Conservation (phyloP, 1,139 yeast genomes). For the Kazachstania sp. region DNA sequence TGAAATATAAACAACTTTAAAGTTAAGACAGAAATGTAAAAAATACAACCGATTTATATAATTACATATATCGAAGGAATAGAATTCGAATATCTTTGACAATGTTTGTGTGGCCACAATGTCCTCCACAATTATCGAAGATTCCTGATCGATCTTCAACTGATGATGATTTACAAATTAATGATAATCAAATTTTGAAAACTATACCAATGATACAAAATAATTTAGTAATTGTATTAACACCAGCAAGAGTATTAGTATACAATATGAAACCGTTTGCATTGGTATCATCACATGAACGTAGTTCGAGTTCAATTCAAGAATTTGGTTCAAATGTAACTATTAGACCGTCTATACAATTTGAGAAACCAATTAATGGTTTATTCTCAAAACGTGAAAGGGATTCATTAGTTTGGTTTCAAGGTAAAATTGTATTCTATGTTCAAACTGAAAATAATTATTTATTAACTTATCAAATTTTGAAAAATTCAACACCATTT, state of each 20-base stretch:
- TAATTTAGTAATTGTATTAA: constrained; percentile 21
- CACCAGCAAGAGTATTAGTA: constrained; percentile 23
- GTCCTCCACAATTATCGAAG: constrained; percentile 17
- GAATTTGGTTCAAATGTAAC: constrained; percentile 34
- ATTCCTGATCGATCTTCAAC: constrained; percentile 7
- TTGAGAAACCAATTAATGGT: constrained; percentile 17
- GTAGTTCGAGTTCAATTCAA: constrained; percentile 34
- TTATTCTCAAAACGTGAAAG: constrained; percentile 13
- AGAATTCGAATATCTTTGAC: neutral
- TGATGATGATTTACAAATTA: neutral
- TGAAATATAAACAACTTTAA: too few species aligned
- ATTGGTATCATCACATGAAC: constrained; percentile 34
- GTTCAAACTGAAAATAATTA: constrained; percentile 25
- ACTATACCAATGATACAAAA: constrained; percentile 12
- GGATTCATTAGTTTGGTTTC: constrained; percentile 10
- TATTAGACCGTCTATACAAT: constrained; percentile 19
- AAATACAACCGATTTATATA: too few species aligned
- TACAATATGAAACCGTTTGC: constrained; percentile 34
- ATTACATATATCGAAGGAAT: too few species aligned
- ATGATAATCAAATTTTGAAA: constrained; percentile 14
- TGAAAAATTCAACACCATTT: constrained; percentile 17
- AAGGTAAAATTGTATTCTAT: constrained; percentile 23
- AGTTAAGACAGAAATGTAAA: too few species aligned
- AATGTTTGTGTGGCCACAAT: constrained; percentile 25
- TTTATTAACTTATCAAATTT: constrained; percentile 26